Base-by-base conservation (phyloP, 2,329 filamentous ascomycete species). In the Cytospora schulzeri region DNA sequence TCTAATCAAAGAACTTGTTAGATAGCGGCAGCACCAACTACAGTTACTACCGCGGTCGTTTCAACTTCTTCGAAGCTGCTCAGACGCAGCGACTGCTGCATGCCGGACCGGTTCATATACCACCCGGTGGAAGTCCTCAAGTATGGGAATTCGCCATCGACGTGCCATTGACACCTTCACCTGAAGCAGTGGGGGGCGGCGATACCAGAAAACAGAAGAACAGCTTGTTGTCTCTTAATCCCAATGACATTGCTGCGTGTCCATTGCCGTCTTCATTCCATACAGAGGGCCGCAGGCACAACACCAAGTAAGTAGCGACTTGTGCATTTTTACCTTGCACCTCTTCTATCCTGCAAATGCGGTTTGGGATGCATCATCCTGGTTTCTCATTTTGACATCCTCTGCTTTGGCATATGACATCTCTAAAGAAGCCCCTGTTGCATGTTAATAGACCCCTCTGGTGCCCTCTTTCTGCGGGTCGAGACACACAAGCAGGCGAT, bases 141-240 rank as follows among this genome's bases (percentile, higher is more conserved):
- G 31, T 51, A 0, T 77, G 74, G 76, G 69, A 69, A 0, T 76
- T 76, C 50, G 65, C 71, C 0, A 64, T 77, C 2, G 63, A 66
- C 0, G 61, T 77, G 4, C 75, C 76, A 0, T 65, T 62, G 8
- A 54, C 63, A 19, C 48, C 66, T 2, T 57, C 62, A 1, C 67
- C 63, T 1, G 26, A 6, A 28, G 61, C 53, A 11, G 38, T 61
- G 4, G 28, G 65, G 3, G 60, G 58, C 28, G 19, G 45, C 24
- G 26, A 57, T 7, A 28, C 41, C 7, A 9, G 52, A 22, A 8
- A 52, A 19, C 45, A 59, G 1, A 55, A 67, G n/a, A 64, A 63
- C 22, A 69, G 71, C 62, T 71, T 68, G 29, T 59, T 71, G 5
- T 64, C 67, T 3, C 51, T 68, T 0, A 35, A 50, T 3, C 17